Evolutionary conservation across 208 protist genomes (phyloP), one percentile per base, ranked within the genome.

Genomic region (Crithidia acanthocephali): DNA sequence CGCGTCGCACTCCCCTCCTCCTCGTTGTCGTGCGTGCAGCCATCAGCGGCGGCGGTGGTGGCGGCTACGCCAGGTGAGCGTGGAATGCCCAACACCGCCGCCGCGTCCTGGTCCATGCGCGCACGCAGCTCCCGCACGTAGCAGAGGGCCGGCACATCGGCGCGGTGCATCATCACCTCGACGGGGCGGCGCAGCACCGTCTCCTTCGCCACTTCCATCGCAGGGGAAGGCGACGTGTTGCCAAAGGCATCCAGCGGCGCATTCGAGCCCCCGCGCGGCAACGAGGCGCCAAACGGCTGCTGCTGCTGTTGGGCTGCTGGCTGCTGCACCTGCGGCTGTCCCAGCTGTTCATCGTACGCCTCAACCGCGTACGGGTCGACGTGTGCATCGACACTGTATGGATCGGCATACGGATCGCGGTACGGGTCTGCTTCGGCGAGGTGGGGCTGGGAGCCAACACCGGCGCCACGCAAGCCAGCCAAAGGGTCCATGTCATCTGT

Each of bases 121-220:
- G 75, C 73, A 25, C 86, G 82, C 60, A 88, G 48, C 68, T 91
- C 86, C 28, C 86, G 86, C 55, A 91, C 27, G 67, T 79, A 88
- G 58, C 86, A 91, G 33, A 91, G 62, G 20, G 78, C 71, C 7
- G 86, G 86, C 9, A 91, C 70, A 53, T 91, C 80, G 2, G 80
- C 79, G 3, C 71, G 61, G 65, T 83, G 76, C 44, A 86, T 60
- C 25, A 59, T 25, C 33, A 91, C 67, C 27, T 74, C 73, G 4
- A 91, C 27, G 7, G 85, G 76, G 9, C 81, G 79, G 10, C 72
- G 72, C 18, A 87, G 48, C 8, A 87, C 48, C 2, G 47, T 44
- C 42, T 71, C 72, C 10, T 59, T 78, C 5, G 51, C 64, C 35
- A 63, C 32, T 18, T 77, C 64, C 40, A 33, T 16, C 33, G 68